Conservation (phyloP, 2,329 filamentous ascomycete genomes). For the Pezicula carpinea region DNA sequence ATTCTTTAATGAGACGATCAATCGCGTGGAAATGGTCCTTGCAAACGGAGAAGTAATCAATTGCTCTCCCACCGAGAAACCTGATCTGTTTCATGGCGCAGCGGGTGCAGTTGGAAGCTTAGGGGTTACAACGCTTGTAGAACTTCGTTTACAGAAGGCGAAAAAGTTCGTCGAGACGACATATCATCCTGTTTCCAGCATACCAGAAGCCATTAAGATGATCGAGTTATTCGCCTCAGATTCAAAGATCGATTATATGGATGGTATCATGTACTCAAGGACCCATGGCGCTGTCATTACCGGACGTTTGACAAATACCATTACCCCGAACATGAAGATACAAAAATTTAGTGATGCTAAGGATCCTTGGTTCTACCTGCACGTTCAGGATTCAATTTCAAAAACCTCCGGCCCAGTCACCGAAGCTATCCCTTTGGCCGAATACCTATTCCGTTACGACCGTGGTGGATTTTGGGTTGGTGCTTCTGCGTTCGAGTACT, state of each 20-base stretch:
- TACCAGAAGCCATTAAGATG: constrained; percentile 35
- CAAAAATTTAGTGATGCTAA: constrained; percentile 44
- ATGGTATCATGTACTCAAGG: constrained; percentile 50
- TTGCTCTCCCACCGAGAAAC: constrained; percentile 37
- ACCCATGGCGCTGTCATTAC: constrained; percentile 48
- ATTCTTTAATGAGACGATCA: constrained; percentile 57
- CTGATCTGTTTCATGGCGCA: constrained; percentile 51
- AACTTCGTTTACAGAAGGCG: constrained; percentile 48
- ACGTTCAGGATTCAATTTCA: constrained; percentile 40
- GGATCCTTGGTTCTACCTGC: constrained; percentile 64
- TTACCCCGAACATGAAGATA: constrained; percentile 18
- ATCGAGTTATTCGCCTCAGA: constrained; percentile 31
- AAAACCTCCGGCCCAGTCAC: constrained; percentile 12
- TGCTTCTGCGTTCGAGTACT: constrained; percentile 55
- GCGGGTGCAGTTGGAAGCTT: constrained; percentile 53
- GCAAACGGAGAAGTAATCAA: constrained; percentile 47
- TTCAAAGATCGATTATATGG: constrained; percentile 50
- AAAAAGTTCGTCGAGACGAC: constrained; percentile 47
- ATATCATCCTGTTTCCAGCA: constrained; percentile 39
- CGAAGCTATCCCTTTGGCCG: constrained; percentile 40
- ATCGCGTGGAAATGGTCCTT: constrained; percentile 55
- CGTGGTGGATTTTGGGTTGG: constrained; percentile 63
- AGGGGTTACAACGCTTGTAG: constrained; percentile 52
- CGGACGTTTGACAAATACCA: constrained; percentile 41
- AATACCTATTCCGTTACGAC: constrained; percentile 59